A percentile compares a stretch with the other conserved stretches of the same genome.
These are phyloP conservation scores for Candida incommunis DNA, from an alignment of 805 yeast species.

Conservation along the genomic window DNA sequence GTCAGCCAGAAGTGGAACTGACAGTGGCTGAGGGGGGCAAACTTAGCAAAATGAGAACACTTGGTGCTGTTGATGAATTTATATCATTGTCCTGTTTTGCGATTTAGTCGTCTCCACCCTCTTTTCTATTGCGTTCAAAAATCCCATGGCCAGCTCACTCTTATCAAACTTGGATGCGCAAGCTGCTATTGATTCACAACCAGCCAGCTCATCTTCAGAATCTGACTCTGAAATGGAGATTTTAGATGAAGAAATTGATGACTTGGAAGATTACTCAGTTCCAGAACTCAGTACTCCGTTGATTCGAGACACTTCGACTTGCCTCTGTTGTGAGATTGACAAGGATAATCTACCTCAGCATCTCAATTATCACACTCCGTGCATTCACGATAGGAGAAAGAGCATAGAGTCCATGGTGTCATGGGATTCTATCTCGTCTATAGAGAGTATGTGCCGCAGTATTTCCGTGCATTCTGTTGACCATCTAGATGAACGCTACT, in stretches of 20 bases:
- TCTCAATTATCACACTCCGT: background rate
- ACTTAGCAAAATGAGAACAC: no score
- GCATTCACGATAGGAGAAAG: background rate
- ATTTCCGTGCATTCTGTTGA: background rate
- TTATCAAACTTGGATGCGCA: no score
- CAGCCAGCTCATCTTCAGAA: no score
- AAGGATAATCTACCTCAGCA: background rate
- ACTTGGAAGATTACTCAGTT: background rate
- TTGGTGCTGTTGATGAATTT: no score
- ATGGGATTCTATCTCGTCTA: background rate
- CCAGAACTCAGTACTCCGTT: background rate
- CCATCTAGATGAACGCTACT: background rate
- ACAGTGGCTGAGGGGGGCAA: no score
- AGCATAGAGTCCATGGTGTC: background rate
- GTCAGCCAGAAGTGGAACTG: no score
- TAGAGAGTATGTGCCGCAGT: background rate
- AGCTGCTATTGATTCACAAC: no score
- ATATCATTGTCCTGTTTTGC: no score
- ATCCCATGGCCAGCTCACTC: no score
- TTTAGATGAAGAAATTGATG: background rate
- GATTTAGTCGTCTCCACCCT: no score
- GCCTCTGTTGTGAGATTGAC: slow-evolving; percentile 1
- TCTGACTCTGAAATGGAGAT: background rate
- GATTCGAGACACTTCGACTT: background rate
- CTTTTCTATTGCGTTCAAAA: no score